Evolutionary conservation across 345 rosid species (phyloP), one percentile per base, ranked within the genome.

Genomic region (Hibiscus mutabilis): DNA sequence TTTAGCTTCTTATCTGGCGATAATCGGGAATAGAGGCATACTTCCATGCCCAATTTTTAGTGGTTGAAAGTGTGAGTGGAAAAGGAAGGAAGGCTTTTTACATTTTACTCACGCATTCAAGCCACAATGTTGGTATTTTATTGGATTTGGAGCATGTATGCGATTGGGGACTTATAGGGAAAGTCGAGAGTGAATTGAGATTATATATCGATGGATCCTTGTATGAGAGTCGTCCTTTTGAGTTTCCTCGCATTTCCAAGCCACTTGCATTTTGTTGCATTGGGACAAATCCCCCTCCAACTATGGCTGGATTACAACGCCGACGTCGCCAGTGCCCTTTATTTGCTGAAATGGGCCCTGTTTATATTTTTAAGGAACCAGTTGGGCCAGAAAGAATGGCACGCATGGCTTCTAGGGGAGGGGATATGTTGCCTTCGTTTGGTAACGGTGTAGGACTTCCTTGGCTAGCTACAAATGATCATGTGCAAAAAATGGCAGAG

Each of bases 41-140:
- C 79, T 95, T 95, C 69, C 99, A 92, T 82, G 98, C 97, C 51
- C 99, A 92, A 55, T 95, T 92, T 88, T 83, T 95, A 84, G 98
- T 95, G 70, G 97, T 95, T 82, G 99, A 95, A 86, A 85, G 90
- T 75, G 97, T 88, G 21, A 84, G 92, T 81, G 99, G 97, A 71
- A 92, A 87, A 83, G 96, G 96, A 68, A 90, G 76, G 86, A 92
- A 95, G 90, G 89, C 94, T 56, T 92, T 25, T 81, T 95, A 78
- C 99, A 95, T 86, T 95, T 95, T 82, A 91, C 99, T 66, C 96
- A 95, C 82, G 98, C 98, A 77, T 95, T 95, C 77, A 90, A 92
- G 86, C 96, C 99, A 24, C 99, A 95, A 33, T 95, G 98, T 81
- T 92, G 99, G 99, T 95, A 92, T 79, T 92, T 90, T 79, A 84